Evolutionary conservation across 345 rosid species (phyloP).

Genomic region (Gossypium longicalyx): DNA sequence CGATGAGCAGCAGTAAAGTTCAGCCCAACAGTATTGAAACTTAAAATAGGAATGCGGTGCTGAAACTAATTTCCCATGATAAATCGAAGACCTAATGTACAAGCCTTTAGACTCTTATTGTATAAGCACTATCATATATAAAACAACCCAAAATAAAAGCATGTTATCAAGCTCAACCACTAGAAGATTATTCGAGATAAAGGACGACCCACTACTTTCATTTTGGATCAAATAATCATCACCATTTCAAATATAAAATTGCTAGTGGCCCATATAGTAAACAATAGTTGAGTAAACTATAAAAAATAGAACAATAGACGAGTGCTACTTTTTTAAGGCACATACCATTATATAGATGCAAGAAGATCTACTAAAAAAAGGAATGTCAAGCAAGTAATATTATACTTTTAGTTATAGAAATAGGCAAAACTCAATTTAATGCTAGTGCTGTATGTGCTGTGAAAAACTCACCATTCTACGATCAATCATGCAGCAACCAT

Average conservation of each 20-base stretch:
- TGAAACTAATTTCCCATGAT: not conserved
- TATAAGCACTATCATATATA: not conserved
- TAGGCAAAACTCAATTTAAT: not conserved
- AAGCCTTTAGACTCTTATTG: not conserved
- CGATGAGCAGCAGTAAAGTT: conserved; percentile 1
- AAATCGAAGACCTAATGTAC: not conserved
- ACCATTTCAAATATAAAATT: too few species aligned
- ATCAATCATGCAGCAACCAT: conserved; percentile 99
- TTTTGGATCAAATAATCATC: too few species aligned
- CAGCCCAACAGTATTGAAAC: not conserved
- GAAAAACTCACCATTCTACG: conserved; percentile 82
- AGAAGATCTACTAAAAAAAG: not conserved
- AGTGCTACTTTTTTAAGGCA: not conserved
- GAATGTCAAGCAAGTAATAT: not conserved
- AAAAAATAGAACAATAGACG: not conserved
- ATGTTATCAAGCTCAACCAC: not conserved
- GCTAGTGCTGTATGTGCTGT: not conserved
- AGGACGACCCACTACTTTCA: too few species aligned
- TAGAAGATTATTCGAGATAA: too few species aligned
- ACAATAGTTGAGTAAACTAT: not conserved
- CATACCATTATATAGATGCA: not conserved
- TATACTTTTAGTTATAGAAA: not conserved
- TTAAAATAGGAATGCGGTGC: not conserved
- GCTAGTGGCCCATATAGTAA: not conserved
- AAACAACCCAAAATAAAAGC: not conserved